phyloP scores from a whole-genome alignment of 108 stramenopile genomes.

The Nannochloropsis oceanica region DNA sequence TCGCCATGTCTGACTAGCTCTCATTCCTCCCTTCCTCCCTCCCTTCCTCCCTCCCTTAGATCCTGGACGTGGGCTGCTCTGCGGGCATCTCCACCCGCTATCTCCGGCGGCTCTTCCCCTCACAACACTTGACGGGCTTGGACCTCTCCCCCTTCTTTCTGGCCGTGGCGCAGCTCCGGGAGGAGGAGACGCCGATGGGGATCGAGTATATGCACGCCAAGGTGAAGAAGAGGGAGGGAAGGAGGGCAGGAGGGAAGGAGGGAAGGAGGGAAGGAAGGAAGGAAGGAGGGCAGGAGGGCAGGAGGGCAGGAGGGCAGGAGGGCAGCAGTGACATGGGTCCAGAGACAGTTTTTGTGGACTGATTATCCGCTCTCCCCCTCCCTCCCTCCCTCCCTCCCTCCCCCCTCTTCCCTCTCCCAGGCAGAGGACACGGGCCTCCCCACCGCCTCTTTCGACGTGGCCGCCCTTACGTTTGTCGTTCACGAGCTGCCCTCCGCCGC shows the following conservation, averaged over 20 bases:
- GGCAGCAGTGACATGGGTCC: neutral
- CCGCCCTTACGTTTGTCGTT: too few relatives aligned
- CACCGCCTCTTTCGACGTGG: too few relatives aligned
- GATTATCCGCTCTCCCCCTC: too few relatives aligned
- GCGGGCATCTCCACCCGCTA: conserved; percentile 40
- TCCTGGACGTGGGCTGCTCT: conserved; percentile 46
- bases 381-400: too few relatives aligned
- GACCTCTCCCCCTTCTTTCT: neutral
- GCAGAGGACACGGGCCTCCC: too few relatives aligned
- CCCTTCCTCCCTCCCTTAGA: conserved; percentile 4
- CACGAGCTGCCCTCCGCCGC: too few relatives aligned
- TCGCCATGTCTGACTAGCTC: too few relatives aligned
- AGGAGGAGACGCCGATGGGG: neutral
- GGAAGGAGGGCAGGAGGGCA: neutral
- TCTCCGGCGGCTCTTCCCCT: neutral
- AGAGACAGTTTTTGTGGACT: too few relatives aligned
- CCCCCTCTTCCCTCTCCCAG: too few relatives aligned
- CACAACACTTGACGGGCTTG: neutral
- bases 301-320: neutral
- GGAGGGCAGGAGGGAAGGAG: neutral
- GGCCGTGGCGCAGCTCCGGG: neutral
- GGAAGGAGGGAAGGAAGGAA: neutral
- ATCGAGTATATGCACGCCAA: neutral
- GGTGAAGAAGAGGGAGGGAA: neutral
- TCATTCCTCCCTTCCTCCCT: neutral